phyloP scores from a whole-genome alignment of 1,284 basidiomycete genomes.

The Ganoderma multipileum region DNA sequence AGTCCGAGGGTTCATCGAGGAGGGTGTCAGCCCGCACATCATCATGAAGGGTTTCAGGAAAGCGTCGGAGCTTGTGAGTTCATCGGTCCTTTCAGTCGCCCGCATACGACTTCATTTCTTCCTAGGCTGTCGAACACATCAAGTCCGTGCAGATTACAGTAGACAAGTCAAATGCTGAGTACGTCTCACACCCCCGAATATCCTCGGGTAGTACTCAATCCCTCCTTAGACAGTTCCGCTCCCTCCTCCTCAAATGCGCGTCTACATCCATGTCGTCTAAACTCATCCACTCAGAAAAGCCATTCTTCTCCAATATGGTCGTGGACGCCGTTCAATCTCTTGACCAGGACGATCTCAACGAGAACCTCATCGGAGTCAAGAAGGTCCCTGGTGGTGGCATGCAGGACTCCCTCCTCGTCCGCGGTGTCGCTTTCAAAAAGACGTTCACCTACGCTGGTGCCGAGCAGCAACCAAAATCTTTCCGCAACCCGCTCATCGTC shows the following conservation, averaged over 20 bases:
- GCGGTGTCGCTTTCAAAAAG: conserved; percentile 98
- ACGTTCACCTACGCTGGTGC: conserved; percentile 99
- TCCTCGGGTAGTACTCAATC: background rate
- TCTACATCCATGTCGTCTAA: conserved; percentile 99
- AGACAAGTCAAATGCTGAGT: conserved; percentile 92
- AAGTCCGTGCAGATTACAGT: conserved; percentile 91
- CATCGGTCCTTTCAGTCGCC: conserved; percentile 19
- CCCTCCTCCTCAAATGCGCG: conserved; percentile 95
- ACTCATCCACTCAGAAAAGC: conserved; percentile 98
- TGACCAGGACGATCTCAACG: conserved; percentile 94
- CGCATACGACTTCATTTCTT: conserved; percentile 25
- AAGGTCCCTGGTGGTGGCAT: conserved; percentile 99
- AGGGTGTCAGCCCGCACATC: conserved; percentile 96
- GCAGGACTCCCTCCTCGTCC: conserved; percentile 92
- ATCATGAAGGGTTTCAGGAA: conserved; percentile 97
- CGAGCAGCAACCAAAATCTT: conserved; percentile 98
- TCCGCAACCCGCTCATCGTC: conserved; percentile 88
- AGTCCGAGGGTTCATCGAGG: conserved; percentile 91
- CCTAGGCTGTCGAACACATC: conserved; percentile 85
- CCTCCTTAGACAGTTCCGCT: conserved; percentile 80
- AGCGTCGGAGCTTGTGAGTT: conserved; percentile 84
- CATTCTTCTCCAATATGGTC: conserved; percentile 99
- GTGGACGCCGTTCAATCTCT: conserved; percentile 95
- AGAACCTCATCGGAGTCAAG: conserved; percentile 97
- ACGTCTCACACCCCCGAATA: conserved; percentile 42